Evolutionary conservation across 2,329 filamentous ascomycete species (phyloP).

Genomic region (Calonectria fujianensis): DNA sequence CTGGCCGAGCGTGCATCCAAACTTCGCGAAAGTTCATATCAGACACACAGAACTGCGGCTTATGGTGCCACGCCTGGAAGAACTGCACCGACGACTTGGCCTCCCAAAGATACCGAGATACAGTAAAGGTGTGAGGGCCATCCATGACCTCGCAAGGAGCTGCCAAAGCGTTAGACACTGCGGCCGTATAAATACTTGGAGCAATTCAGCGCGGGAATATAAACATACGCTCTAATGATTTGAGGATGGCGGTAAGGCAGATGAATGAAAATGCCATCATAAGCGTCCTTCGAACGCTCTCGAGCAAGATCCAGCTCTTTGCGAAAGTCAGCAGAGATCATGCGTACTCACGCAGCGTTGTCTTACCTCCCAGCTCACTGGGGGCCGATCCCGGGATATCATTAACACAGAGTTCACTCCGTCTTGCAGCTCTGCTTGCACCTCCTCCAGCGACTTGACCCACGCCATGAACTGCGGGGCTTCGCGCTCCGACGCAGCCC

Average conservation of each 20-base stretch:
- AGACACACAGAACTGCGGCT: slow-evolving; percentile 61
- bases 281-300: slow-evolving; percentile 63
- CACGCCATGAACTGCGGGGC: slow-evolving; percentile 60
- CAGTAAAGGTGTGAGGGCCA: slow-evolving; percentile 56
- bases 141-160: slow-evolving; percentile 48
- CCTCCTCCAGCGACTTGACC: slow-evolving; percentile 58
- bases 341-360: background rate
- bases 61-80: slow-evolving; percentile 66
- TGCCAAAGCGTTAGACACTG: slow-evolving; percentile 34
- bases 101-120: slow-evolving; percentile 66
- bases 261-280: slow-evolving; percentile 59
- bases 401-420: slow-evolving; percentile 47
- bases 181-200: no score
- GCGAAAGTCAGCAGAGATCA: slow-evolving; percentile 25
- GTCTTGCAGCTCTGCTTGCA: slow-evolving; percentile 60
- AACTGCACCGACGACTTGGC: slow-evolving; percentile 64
- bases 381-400: slow-evolving; percentile 57
- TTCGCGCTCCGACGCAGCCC: slow-evolving; percentile 65
- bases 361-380: slow-evolving; percentile 65
- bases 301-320: slow-evolving; percentile 65
- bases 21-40: slow-evolving; percentile 61
- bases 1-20: slow-evolving; percentile 60
- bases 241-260: slow-evolving; percentile 60
- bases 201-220: background rate
- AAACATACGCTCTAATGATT: slow-evolving; percentile 57